Percentiles rank a stretch among this genome's conserved stretches.
Evolutionary conservation across 2,329 filamentous ascomycete genomes (phyloP).

Genomic region (Pseudocercospora ulei): DNA sequence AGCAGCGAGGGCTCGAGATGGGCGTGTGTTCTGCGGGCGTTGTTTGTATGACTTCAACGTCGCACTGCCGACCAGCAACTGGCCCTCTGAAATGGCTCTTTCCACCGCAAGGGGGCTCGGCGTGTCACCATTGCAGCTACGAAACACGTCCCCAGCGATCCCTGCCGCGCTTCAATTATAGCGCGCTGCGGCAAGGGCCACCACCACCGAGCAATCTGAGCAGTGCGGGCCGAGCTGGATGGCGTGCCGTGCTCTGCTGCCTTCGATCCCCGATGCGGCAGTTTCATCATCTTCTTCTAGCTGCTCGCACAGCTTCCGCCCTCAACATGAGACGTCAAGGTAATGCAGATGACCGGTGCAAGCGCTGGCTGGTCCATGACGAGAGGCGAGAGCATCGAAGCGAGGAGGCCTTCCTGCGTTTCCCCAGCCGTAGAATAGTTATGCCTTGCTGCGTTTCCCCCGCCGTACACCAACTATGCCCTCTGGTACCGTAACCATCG

Average conservation of each 20-base stretch:
- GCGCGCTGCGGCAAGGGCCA: conserved; percentile 19
- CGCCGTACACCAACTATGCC: too few relatives aligned
- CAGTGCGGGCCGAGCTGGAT: conserved; percentile 5
- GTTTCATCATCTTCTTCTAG: too few relatives aligned
- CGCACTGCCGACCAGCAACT: conserved; percentile 17
- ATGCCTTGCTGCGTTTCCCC: too few relatives aligned
- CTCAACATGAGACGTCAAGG: conserved; percentile 15
- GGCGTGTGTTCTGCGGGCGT: conserved; percentile 17
- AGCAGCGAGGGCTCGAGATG: conserved; percentile 13
- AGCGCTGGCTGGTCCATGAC: conserved; percentile 7
- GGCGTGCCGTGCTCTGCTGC: conserved; percentile 5
- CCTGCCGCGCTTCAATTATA: conserved; percentile 19
- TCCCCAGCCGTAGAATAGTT: background rate
- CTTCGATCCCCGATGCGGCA: conserved; percentile 9
- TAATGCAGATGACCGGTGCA: conserved; percentile 6
- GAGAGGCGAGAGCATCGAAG: conserved; percentile 4
- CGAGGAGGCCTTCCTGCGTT: background rate
- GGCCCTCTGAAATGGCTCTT: conserved; percentile 12
- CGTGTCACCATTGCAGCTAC: conserved; percentile 18
- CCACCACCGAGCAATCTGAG: background rate
- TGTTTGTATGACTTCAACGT: conserved; percentile 17
- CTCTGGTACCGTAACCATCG: too few relatives aligned
- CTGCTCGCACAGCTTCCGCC: too few relatives aligned
- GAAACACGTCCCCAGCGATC: conserved; percentile 20
- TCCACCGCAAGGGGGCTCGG: conserved; percentile 18